Evolutionary conservation across 441 rosid genomes (phyloP), one percentile per base, ranked within the genome.

Genomic region (Kokia cookei): DNA sequence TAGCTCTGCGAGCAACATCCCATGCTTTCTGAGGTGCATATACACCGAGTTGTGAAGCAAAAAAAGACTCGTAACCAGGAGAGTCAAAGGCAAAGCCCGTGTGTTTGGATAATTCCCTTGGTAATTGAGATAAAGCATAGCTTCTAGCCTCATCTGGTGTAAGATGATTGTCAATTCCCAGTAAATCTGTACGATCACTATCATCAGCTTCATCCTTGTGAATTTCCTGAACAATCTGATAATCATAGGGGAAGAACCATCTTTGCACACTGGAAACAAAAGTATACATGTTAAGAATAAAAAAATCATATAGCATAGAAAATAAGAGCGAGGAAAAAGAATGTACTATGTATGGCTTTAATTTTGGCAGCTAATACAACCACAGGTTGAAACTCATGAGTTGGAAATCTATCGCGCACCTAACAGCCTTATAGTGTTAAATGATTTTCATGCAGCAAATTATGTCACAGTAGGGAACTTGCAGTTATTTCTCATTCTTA

Each of bases 1-100:
- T 90, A 58, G 98, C 99, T 89, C 99, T 87, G 76, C 94, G 82
- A 24, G 95, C 96, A 69, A 96, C 99, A 86, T 96, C 99, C 98
- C 98, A 96, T 29, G 98, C 92, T 86, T 90, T 96, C 35, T 92
- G 98, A 0, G 98, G 98, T 17, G 93, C 98, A 76, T 82, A 81
- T 5, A 92, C 66, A 65, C 99, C 98, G n/a, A 88, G 79, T 80
- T 96, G 97, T 17, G 48, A 62, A 6, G 98, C 98, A 6, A 94
- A 96, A 85, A 96, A 96, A 60, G 97, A 96, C 81, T 96, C 98
- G 1, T 89, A 94, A 12, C 96, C 98, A 2, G 98, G 99, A 3
- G 99, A 96, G 79, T 94, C 98, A 2, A 96, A 96, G 11, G 98
- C 98, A 62, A 96, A 96, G 4, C 99, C 99, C 15, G 96, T 94